phyloP scores from a whole-genome alignment of 306 rosid species.

The Alnus glutinosa region DNA sequence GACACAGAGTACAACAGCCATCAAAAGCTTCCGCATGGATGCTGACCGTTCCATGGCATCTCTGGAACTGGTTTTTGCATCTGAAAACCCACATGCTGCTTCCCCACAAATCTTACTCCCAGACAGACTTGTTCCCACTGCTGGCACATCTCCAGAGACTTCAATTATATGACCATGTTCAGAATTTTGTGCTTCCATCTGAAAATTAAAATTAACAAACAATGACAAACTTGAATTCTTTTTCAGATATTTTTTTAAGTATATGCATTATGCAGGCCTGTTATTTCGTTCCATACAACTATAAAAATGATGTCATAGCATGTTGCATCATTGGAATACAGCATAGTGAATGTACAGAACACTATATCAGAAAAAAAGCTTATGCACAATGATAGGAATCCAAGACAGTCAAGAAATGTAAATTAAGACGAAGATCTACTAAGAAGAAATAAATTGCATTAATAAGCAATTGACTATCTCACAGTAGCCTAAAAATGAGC shows the following conservation, averaged over 20 bases:
- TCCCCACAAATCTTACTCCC: conserved; percentile 56
- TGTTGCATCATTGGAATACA: background rate
- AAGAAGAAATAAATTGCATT: background rate
- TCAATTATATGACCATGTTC: conserved; percentile 45
- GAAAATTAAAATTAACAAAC: conserved; percentile 25
- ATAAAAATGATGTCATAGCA: background rate
- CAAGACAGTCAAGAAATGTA: background rate
- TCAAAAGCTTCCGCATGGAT: conserved; percentile 53
- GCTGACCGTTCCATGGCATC: conserved; percentile 53
- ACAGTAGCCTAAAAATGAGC: background rate
- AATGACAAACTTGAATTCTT: background rate
- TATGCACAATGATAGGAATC: background rate
- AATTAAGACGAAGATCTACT: background rate
- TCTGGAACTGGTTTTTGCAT: conserved; percentile 44
- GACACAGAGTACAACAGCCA: conserved; percentile 52
- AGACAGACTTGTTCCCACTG: conserved; percentile 25
- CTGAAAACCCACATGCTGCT: conserved; percentile 59
- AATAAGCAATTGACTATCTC: background rate
- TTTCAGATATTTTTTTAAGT: background rate
- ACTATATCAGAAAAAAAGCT: background rate
- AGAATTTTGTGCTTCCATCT: conserved; percentile 55
- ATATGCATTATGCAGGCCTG: conserved; percentile 3
- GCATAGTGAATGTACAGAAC: background rate
- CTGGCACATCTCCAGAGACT: conserved; percentile 43
- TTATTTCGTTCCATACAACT: background rate